Conservation (phyloP, 176 grass and related monocot species). For the Aegilops sharonensis region DNA sequence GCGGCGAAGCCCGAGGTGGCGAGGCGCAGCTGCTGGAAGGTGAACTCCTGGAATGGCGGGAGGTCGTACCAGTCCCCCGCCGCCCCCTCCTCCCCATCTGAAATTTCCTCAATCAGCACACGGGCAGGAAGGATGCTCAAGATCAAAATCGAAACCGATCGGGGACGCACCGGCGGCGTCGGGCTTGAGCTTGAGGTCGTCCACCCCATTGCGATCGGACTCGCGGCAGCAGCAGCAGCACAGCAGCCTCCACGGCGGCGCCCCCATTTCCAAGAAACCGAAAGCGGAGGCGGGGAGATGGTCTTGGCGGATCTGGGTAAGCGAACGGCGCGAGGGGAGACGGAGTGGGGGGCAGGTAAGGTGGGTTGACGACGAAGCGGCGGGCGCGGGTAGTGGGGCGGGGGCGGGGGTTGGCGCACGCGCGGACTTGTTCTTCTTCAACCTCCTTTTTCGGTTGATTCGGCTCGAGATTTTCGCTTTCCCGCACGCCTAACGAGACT, state of each 20-base stretch:
- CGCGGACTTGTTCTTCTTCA: neutral
- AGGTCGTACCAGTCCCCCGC: constrained; percentile 6
- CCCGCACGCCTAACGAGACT: constrained; percentile 4
- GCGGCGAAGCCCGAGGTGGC: constrained; percentile 52
- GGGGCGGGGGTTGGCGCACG: neutral
- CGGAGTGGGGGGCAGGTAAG: neutral
- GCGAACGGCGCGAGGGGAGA: neutral
- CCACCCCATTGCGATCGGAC: neutral
- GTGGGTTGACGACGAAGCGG: neutral
- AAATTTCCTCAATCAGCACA: neutral
- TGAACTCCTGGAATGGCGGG: constrained; percentile 41
- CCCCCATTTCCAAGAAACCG: neutral
- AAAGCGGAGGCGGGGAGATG: neutral
- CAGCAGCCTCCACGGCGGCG: constrained; percentile 15
- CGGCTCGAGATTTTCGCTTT: neutral
- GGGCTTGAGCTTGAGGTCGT: constrained; percentile 7
- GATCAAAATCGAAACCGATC: neutral
- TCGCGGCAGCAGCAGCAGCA: constrained; percentile 7
- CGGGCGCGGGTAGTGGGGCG: neutral
- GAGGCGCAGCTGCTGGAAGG: constrained; percentile 37
- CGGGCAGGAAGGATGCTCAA: neutral
- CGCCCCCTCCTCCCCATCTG: neutral
- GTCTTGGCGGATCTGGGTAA: neutral
- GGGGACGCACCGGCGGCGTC: neutral
- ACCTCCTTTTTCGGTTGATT: constrained; percentile 4